Evolutionary conservation across 768 basidiomycete genomes (phyloP).

Genomic region (Mycena venus): DNA sequence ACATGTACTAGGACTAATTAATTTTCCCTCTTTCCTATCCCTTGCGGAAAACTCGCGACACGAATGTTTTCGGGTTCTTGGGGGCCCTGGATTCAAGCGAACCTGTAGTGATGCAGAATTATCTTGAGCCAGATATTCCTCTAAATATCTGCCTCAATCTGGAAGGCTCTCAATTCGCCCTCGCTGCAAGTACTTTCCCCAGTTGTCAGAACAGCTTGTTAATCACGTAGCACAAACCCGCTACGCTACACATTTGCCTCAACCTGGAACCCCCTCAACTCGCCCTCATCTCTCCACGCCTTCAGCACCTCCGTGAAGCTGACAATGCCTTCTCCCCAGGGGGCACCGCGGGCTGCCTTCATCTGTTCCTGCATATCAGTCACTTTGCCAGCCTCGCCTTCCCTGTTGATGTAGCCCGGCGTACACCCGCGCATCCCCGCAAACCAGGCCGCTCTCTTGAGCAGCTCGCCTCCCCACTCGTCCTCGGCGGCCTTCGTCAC

Average conservation of each 20-base stretch:
- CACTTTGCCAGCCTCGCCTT: conserved; percentile 3
- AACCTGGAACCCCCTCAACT: conserved; percentile 8
- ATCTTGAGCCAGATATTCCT: too few species aligned
- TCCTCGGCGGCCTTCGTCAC: conserved; percentile 17
- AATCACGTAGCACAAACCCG: too few species aligned
- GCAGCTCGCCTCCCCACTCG: background rate
- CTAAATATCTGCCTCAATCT: too few species aligned
- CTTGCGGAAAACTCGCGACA: too few species aligned
- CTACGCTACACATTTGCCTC: background rate
- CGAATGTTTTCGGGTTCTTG: too few species aligned
- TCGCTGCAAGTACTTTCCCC: too few species aligned
- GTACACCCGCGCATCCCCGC: conserved; percentile 18
- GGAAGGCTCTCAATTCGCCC: too few species aligned
- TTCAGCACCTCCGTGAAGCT: background rate
- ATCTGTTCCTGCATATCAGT: background rate
- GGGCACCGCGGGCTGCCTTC: conserved; percentile 11
- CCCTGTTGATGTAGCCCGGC: conserved; percentile 18
- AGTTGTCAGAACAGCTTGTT: too few species aligned
- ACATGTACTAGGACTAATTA: background rate
- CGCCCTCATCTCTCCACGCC: conserved; percentile 14
- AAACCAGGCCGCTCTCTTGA: conserved; percentile 16
- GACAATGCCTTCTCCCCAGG: conserved; percentile 21
- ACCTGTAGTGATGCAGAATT: too few species aligned
- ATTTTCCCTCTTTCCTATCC: background rate
- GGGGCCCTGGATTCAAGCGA: too few species aligned